Percentiles rank a stretch among this genome's conserved stretches.
Evolutionary conservation across 208 protist genomes (phyloP).

Genomic region (Trypanosoma rangeli): DNA sequence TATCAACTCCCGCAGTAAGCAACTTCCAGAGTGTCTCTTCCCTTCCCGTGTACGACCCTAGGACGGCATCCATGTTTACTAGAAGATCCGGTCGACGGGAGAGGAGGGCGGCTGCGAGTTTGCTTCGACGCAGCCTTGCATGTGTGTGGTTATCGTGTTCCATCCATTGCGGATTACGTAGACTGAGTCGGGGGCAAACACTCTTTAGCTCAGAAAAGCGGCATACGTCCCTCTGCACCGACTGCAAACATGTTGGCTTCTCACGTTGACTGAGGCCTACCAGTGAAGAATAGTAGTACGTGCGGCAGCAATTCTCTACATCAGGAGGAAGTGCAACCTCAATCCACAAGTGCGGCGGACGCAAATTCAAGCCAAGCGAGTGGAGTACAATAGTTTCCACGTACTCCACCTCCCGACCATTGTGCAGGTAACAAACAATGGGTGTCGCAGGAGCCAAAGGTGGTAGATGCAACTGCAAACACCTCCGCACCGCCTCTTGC

Average conservation of each 20-base stretch:
- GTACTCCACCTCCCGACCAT: slow-evolving; percentile 30
- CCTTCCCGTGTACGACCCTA: slow-evolving; percentile 5
- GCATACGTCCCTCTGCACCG: background rate
- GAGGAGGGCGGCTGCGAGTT: background rate
- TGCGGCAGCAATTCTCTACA: background rate
- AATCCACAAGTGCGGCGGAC: background rate
- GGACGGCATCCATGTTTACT: background rate
- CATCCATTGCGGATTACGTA: slow-evolving; percentile 10
- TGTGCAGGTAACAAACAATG: slow-evolving; percentile 37
- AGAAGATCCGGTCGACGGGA: slow-evolving; percentile 1
- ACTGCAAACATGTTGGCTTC: background rate
- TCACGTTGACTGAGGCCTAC: slow-evolving; percentile 6
- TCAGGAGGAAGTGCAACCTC: background rate
- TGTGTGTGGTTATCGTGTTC: background rate
- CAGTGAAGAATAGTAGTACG: slow-evolving; percentile 1
- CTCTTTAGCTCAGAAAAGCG: background rate
- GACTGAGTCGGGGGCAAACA: background rate
- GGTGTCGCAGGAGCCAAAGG: slow-evolving; percentile 17
- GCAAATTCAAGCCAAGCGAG: background rate
- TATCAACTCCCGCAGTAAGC: background rate
- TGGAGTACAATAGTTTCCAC: slow-evolving; percentile 25
- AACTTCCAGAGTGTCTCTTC: slow-evolving; percentile 6
- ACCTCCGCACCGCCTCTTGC: background rate
- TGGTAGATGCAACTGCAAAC: slow-evolving; percentile 7
- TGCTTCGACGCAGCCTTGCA: background rate